Evolutionary conservation across 2,329 filamentous ascomycete genomes (phyloP).

Genomic region (Aspergillus nomiae): DNA sequence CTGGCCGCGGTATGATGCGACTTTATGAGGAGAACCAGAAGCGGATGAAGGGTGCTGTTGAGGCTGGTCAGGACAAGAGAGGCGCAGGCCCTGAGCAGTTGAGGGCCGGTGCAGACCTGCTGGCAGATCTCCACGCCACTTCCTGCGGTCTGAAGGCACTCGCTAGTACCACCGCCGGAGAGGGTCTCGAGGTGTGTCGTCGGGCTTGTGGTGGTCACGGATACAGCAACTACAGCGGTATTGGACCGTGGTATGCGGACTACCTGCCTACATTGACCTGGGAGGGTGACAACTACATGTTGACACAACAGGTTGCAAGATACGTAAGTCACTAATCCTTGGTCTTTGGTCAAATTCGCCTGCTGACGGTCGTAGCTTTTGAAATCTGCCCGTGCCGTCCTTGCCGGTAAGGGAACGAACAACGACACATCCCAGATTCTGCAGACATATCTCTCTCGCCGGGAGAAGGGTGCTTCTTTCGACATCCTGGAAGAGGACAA

Average conservation of each 20-base stretch:
- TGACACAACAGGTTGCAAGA: constrained; percentile 75
- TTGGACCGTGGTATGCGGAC: constrained; percentile 73
- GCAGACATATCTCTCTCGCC: constrained; percentile 62
- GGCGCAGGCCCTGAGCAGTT: constrained; percentile 69
- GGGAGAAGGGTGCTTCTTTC: constrained; percentile 72
- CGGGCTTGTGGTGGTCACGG: constrained; percentile 77
- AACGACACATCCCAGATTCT: constrained; percentile 73
- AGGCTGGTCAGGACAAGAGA: constrained; percentile 49
- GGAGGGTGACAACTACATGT: constrained; percentile 83
- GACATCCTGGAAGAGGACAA: constrained; percentile 70
- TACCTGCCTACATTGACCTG: constrained; percentile 72
- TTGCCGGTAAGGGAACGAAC: constrained; percentile 63
- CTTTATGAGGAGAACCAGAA: constrained; percentile 73
- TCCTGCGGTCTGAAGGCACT: constrained; percentile 76
- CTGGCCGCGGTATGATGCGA: constrained; percentile 73
- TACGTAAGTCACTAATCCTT: constrained; percentile 52
- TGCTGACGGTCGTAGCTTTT: constrained; percentile 53
- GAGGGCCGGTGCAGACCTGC: constrained; percentile 64
- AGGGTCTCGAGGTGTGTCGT: constrained; percentile 73
- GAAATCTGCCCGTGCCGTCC: constrained; percentile 71
- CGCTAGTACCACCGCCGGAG: constrained; percentile 70
- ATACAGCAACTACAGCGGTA: constrained; percentile 74
- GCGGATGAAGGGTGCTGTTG: constrained; percentile 58
- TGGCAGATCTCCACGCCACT: constrained; percentile 75
- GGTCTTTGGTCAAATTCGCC: neutral